Evolutionary conservation across 1,284 basidiomycete genomes (phyloP).

Genomic region (Moesziomyces sp.): DNA sequence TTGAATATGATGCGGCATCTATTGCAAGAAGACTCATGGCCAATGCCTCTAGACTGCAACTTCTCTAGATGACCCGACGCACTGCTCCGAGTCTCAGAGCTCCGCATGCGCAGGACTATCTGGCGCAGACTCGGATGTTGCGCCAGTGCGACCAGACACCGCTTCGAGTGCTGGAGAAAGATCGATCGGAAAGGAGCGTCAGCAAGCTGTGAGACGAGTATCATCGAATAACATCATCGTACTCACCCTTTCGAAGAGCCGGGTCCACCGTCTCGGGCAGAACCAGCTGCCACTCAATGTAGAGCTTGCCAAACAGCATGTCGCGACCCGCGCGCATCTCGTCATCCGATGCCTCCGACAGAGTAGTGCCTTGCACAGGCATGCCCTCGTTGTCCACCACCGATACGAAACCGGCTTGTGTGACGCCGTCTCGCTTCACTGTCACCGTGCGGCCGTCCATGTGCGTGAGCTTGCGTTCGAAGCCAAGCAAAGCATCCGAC

Average conservation of each 20-base stretch:
- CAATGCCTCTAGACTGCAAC: background rate
- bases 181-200: background rate
- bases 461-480: conserved; percentile 58
- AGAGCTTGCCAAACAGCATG: conserved; percentile 58
- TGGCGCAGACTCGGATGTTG: background rate
- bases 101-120: conserved; percentile 11
- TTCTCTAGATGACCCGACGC: background rate
- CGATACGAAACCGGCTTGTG: conserved; percentile 60
- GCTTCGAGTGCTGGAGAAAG: conserved; percentile 16
- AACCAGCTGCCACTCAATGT: conserved; percentile 61
- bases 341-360: conserved; percentile 30
- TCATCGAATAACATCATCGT: no score
- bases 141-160: conserved; percentile 10
- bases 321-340: conserved; percentile 33
- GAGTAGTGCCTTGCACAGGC: conserved; percentile 52
- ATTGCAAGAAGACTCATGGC: background rate
- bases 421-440: conserved; percentile 51
- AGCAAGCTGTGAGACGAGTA: background rate
- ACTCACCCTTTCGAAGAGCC: conserved; percentile 43
- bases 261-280: conserved; percentile 55
- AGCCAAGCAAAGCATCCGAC: conserved; percentile 63
- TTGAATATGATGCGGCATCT: no score
- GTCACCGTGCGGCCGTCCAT: conserved; percentile 60
- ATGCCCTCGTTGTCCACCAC: conserved; percentile 59
- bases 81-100: background rate